Evolutionary conservation across 441 rosid species (phyloP).

Genomic region (Erysimum cheiri): DNA sequence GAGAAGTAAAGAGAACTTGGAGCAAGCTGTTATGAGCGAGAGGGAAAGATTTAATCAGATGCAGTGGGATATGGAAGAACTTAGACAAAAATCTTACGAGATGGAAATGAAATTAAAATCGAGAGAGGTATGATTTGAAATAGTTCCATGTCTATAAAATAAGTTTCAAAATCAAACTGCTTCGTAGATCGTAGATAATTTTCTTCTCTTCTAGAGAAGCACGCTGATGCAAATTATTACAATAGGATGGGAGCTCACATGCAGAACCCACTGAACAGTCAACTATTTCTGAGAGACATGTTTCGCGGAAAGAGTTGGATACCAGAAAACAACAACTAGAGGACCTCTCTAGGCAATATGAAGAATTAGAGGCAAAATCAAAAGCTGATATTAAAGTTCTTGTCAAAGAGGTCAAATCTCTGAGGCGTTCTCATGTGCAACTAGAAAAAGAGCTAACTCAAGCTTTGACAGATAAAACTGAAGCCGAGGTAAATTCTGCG

Average conservation of each 20-base stretch:
- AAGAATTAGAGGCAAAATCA: conserved; percentile 86
- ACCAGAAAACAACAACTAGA: conserved; percentile 73
- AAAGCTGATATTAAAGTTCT: conserved; percentile 95
- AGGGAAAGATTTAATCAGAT: conserved; percentile 88
- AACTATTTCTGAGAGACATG: conserved; percentile 51
- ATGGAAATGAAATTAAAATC: conserved; percentile 85
- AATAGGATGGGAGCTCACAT: conserved; percentile 65
- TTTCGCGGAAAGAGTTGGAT: conserved; percentile 65
- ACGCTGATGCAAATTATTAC: conserved; percentile 35
- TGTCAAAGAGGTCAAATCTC: conserved; percentile 91
- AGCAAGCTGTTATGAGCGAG: conserved; percentile 85
- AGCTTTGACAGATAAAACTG: conserved; percentile 69
- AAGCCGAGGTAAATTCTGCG: conserved; percentile 67
- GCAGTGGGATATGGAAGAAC: conserved; percentile 99
- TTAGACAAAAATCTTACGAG: conserved; percentile 78
- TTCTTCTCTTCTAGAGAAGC: conserved; percentile 19
- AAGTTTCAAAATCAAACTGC: conserved; percentile 3
- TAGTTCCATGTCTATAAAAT: not conserved
- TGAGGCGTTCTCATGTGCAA: conserved; percentile 73
- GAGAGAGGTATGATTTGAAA: conserved; percentile 59
- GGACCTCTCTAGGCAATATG: conserved; percentile 65
- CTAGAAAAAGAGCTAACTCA: conserved; percentile 70
- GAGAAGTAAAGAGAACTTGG: conserved; percentile 86
- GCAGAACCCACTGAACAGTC: conserved; percentile 51
- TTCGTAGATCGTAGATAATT: conserved; percentile 7